Evolutionary conservation across 73 alveolate genomes (phyloP).

Genomic region (Tetrahymena malaccensis): DNA sequence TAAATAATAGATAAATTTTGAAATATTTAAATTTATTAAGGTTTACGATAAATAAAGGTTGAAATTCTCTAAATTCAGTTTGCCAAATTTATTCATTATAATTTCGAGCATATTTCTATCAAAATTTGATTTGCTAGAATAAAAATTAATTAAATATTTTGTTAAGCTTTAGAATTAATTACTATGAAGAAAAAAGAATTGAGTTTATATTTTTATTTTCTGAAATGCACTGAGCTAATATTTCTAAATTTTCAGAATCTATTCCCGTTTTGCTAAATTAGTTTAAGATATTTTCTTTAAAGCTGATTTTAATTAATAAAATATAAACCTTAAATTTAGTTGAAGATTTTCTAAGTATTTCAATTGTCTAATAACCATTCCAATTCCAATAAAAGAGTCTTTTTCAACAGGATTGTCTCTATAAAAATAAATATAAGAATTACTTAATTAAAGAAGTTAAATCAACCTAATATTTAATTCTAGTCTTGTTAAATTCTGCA

Average conservation of each 20-base stretch:
- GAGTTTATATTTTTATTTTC: neutral
- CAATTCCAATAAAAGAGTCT: neutral
- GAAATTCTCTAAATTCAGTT: neutral
- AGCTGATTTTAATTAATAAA: neutral
- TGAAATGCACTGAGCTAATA: neutral
- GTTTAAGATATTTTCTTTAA: neutral
- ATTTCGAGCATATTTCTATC: neutral
- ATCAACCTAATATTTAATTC: neutral
- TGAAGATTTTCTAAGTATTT: neutral
- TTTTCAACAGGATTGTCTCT: neutral
- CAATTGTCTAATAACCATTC: neutral
- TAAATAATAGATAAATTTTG: neutral
- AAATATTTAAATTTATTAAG: neutral
- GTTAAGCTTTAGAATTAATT: neutral
- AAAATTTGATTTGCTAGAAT: neutral
- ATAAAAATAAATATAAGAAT: neutral
- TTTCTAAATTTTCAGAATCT: neutral
- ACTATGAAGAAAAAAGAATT: neutral
- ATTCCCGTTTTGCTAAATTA: neutral
- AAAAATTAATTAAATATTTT: neutral
- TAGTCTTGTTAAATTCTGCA: neutral
- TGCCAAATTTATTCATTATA: neutral
- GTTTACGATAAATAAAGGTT: neutral
- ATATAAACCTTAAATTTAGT: neutral
- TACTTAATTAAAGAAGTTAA: neutral